Conservation (phyloP, 768 basidiomycete species). For the Asterophora parasitica region DNA sequence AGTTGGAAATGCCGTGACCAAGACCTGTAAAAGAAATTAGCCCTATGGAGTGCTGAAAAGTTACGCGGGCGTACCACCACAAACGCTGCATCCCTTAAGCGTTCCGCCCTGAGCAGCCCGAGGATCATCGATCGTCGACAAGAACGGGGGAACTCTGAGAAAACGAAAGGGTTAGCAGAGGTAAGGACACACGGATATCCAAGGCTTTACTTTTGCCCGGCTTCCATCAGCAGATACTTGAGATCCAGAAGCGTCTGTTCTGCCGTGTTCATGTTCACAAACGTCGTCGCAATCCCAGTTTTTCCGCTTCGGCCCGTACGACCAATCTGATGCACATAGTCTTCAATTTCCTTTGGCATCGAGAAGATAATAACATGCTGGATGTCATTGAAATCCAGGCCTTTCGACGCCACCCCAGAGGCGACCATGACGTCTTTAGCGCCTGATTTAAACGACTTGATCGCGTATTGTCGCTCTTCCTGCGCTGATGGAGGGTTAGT, state of each 20-base stretch:
- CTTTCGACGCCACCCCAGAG: constrained; percentile 95
- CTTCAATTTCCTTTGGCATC: constrained; percentile 99
- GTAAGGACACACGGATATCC: neutral
- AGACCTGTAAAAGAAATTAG: constrained; percentile 49
- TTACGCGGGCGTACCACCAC: constrained; percentile 63
- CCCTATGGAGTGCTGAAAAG: neutral
- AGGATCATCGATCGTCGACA: constrained; percentile 87
- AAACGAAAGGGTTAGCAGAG: constrained; percentile 9
- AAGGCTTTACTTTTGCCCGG: constrained; percentile 81
- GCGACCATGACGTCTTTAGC: constrained; percentile 99
- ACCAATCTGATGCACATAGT: constrained; percentile 99
- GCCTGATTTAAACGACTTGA: constrained; percentile 95
- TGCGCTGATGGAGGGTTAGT: constrained; percentile 53
- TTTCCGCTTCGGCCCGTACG: constrained; percentile 97
- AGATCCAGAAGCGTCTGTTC: constrained; percentile 96
- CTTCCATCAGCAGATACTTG: constrained; percentile 95
- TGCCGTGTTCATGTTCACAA: constrained; percentile 96
- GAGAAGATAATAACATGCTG: constrained; percentile 99
- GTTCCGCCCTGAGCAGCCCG: constrained; percentile 73
- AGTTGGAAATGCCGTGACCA: constrained; percentile 91
- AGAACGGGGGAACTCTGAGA: constrained; percentile 86
- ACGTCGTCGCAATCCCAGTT: constrained; percentile 98
- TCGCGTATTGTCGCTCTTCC: constrained; percentile 98
- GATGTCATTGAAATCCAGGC: constrained; percentile 97
- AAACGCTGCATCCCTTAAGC: constrained; percentile 89